Percentiles rank a stretch among this genome's conserved stretches.
phyloP scores from a whole-genome alignment of 192 early-diverging fungal species.

The Coemansia sp. region DNA sequence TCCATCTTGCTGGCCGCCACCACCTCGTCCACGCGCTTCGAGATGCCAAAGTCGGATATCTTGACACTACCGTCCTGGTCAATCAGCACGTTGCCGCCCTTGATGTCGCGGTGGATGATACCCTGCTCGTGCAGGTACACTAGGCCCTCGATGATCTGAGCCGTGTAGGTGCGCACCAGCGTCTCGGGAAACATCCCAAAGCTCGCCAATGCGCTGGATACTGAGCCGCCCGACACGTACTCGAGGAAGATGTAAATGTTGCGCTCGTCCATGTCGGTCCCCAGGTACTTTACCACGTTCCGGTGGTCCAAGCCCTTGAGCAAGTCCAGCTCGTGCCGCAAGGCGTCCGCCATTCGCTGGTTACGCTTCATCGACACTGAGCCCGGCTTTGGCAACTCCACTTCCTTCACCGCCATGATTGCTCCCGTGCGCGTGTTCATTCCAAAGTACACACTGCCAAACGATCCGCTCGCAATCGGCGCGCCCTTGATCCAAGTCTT shows the following conservation, averaged over 20 bases:
- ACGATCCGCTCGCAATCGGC: constrained; percentile 94
- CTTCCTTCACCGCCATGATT: constrained; percentile 98
- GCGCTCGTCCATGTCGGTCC: constrained; percentile 75
- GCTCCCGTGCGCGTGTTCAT: constrained; percentile 87
- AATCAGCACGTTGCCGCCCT: constrained; percentile 92
- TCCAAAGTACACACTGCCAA: constrained; percentile 92
- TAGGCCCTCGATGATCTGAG: constrained; percentile 90
- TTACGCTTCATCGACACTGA: constrained; percentile 73
- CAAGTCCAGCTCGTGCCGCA: constrained; percentile 88
- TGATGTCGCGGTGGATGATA: constrained; percentile 98
- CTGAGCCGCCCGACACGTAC: constrained; percentile 97
- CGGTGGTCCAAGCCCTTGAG: constrained; percentile 92
- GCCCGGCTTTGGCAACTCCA: constrained; percentile 74
- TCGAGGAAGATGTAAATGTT: constrained; percentile 93
- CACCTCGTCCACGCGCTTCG: constrained; percentile 87
- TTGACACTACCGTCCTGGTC: constrained; percentile 93
- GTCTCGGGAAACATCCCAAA: constrained; percentile 89
- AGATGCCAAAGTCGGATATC: constrained; percentile 99
- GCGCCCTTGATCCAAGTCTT: constrained; percentile 83
- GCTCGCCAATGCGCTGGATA: constrained; percentile 79
- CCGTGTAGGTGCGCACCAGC: constrained; percentile 80
- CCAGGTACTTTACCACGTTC: constrained; percentile 95
- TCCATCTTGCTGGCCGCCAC: constrained; percentile 53
- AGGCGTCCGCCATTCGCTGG: constrained; percentile 80
- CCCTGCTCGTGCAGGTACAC: constrained; percentile 92